phyloP scores from a whole-genome alignment of 257 asterid species.

The Linderniella brevidens region DNA sequence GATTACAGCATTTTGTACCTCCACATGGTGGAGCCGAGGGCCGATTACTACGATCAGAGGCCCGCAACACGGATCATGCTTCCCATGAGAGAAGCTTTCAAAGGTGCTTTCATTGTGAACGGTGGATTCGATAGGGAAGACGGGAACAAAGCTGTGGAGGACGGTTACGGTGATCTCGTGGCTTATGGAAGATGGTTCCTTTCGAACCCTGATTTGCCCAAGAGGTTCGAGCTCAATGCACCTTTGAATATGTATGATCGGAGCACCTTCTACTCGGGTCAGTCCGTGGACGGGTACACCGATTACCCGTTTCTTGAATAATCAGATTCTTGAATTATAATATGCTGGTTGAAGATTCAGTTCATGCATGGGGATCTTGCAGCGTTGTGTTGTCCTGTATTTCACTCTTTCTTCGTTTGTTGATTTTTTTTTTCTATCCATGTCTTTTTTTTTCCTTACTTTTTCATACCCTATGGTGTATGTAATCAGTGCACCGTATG shows the following conservation, averaged over 20 bases:
- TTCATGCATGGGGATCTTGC: no score
- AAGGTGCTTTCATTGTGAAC: constrained; percentile 49
- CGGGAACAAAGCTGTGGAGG: constrained; percentile 45
- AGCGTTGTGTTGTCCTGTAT: no score
- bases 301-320: constrained; percentile 71
- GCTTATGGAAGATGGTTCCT: constrained; percentile 48
- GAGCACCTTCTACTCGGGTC: constrained; percentile 33
- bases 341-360: no score
- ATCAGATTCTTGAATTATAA: constrained; percentile 12
- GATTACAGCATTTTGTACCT: constrained; percentile 30
- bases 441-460: no score
- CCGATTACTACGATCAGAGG: constrained; percentile 16
- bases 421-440: no score
- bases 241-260: constrained; percentile 42
- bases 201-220: constrained; percentile 59
- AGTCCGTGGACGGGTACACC: constrained; percentile 55
- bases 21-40: constrained; percentile 65
- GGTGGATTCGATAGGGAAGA: constrained; percentile 53
- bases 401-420: no score
- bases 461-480: no score
- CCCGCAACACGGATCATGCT: constrained; percentile 21
- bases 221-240: constrained; percentile 36
- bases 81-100: constrained; percentile 45
- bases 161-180: constrained; percentile 37
- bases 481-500: no score